Conservation (phyloP, 352 stramenopile species). For the Pythium utonaiense region DNA sequence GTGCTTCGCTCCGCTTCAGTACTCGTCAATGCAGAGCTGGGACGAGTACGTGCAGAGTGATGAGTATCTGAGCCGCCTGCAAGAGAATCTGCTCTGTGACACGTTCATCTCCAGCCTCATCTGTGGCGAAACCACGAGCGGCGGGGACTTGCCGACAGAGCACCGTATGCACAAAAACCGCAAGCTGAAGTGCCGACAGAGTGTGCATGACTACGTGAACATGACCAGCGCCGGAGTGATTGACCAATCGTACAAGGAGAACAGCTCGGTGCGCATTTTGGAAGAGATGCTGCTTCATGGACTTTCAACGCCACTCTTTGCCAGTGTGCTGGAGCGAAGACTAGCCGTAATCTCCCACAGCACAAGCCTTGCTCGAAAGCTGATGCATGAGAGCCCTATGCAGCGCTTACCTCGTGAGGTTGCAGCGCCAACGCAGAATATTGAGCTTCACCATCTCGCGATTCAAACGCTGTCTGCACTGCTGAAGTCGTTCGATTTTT, state of each 20-base stretch:
- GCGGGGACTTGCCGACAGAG: constrained; percentile 75
- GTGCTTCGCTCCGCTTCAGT: constrained; percentile 78
- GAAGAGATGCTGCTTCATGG: constrained; percentile 81
- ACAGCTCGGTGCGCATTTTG: constrained; percentile 65
- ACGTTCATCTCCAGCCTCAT: constrained; percentile 76
- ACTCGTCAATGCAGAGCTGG: constrained; percentile 62
- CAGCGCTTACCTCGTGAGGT: constrained; percentile 38
- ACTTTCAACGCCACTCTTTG: constrained; percentile 75
- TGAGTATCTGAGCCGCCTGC: constrained; percentile 65
- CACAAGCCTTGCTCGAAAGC: constrained; percentile 47
- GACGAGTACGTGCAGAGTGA: constrained; percentile 84
- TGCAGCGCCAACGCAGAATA: constrained; percentile 32
- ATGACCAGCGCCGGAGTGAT: constrained; percentile 82
- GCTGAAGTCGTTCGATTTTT: constrained; percentile 71
- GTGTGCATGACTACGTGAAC: constrained; percentile 70
- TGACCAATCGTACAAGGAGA: constrained; percentile 67
- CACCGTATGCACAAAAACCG: constrained; percentile 85
- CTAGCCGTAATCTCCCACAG: constrained; percentile 83
- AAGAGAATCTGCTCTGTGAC: constrained; percentile 73
- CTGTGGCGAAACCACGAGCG: constrained; percentile 61
- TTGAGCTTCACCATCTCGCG: constrained; percentile 80
- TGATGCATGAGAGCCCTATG: constrained; percentile 49
- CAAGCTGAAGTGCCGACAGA: constrained; percentile 79
- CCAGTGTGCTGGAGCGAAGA: constrained; percentile 68
- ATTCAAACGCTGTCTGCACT: constrained; percentile 78